Percentiles rank a stretch among this genome's conserved stretches.
These are phyloP conservation scores for Nigrospora oryzae DNA, from an alignment of 2,329 filamentous ascomycete species.

Conservation along the genomic window DNA sequence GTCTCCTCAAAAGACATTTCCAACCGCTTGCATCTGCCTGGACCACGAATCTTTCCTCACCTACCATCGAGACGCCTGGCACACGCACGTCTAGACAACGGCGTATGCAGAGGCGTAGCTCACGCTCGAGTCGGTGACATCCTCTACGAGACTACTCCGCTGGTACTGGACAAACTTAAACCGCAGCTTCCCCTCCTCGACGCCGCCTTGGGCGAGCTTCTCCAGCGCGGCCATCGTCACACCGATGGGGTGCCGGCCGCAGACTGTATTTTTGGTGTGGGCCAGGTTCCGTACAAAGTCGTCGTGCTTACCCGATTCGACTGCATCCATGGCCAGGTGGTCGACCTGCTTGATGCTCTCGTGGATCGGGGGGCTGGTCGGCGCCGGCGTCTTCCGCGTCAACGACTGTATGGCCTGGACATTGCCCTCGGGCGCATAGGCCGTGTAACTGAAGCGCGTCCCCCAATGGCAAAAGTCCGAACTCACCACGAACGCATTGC, in stretches of 20 bases:
- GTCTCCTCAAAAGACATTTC: too few species aligned
- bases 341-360: constrained; percentile 80
- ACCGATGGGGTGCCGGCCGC: constrained; percentile 89
- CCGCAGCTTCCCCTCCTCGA: constrained; percentile 32
- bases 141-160: constrained; percentile 67
- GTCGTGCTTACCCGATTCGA: constrained; percentile 66
- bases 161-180: constrained; percentile 85
- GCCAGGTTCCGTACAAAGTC: constrained; percentile 61
- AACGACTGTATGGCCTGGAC: constrained; percentile 31
- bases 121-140: constrained; percentile 70
- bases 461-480: constrained; percentile 99
- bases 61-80: too few species aligned
- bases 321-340: constrained; percentile 72
- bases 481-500: constrained; percentile 78
- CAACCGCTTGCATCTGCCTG: too few species aligned
- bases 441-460: constrained; percentile 70
- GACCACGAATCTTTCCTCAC: too few species aligned
- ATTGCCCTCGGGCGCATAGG: constrained; percentile 48
- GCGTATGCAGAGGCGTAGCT: constrained; percentile 94
- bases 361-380: constrained; percentile 53
- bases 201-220: constrained; percentile 33
- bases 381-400: constrained; percentile 20
- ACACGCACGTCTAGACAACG: constrained; percentile 39
- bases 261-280: constrained; percentile 82
- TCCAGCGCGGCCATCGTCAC: constrained; percentile 86